Base-by-base conservation (phyloP, 1,284 basidiomycete genomes). In the Trichosporon sp. region DNA sequence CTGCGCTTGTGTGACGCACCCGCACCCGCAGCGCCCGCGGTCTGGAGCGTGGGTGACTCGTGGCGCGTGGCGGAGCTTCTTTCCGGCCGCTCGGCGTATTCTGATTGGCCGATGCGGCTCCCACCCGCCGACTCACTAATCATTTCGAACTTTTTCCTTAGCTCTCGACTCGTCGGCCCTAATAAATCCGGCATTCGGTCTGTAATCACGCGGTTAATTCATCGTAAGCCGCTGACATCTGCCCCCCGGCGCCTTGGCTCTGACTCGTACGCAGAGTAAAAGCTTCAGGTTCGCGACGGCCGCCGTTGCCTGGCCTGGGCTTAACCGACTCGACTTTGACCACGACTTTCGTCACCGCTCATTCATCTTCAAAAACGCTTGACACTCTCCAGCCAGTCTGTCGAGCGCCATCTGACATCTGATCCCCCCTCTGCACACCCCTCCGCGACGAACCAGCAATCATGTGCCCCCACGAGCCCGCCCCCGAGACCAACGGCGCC, bases 401-500 rank as follows among this genome's bases (percentile, higher is more conserved):
- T 31, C 56, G 18, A 60, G 56, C 56, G 56, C 23, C 47, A 4
- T 25, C 23, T 51, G 23, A 51, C 56, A 60, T n/a, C 27, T 31
- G 2, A 32, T n/a, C 29, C 13, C 27, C 13, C 27, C 56, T 29
- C 27, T 13, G 27, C 6, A 15, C 53, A 27, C 25, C 27, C 25
- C 53, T n/a, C 15, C 11, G 8, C 31, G 29, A 29, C 56, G 27
- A 31, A n/a, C 38, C 34, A 44, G 35, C 34, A 42, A 67, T 44
- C 15, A 72, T 72, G 71, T 72, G 71, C 64, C 71, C 71, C 35
- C 64, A 76, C 13, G 80, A 79, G 65, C 82, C 80, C 66, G 71
- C 79, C 69, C 76, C 68, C 44, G 62, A 72, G 44, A 62, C 68
- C 67, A 87, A 88, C 75, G 86, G 85, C 65, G 69, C 62, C 66